These are phyloP conservation scores for Tanacetum coccineum DNA, from an alignment of 129 eudicot species.

Conservation along the genomic window DNA sequence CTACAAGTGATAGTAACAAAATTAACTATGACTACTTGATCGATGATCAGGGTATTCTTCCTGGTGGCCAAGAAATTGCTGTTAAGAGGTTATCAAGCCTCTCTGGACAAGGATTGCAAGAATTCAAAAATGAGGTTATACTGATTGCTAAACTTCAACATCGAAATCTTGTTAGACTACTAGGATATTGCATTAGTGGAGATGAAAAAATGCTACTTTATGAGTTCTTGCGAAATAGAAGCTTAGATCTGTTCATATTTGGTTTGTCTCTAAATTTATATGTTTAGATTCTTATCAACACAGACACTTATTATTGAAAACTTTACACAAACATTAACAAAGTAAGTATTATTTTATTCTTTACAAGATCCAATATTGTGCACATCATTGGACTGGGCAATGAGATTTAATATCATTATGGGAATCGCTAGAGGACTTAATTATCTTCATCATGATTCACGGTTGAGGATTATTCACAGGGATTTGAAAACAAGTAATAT, in stretches of 20 bases:
- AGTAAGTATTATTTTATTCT: neutral
- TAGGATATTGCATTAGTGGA: constrained; percentile 34
- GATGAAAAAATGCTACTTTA: constrained; percentile 35
- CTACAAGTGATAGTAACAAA: neutral
- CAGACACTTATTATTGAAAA: neutral
- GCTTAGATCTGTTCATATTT: constrained; percentile 38
- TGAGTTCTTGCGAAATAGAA: constrained; percentile 34
- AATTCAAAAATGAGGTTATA: constrained; percentile 37
- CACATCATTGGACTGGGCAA: constrained; percentile 25
- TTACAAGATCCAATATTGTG: constrained; percentile 24
- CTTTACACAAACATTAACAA: no score
- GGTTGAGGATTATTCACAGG: constrained; percentile 34
- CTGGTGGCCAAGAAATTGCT: constrained; percentile 2
- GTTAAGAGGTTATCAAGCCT: neutral
- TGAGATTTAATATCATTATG: constrained; percentile 28
- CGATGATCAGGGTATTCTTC: neutral
- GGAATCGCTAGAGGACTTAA: constrained; percentile 37
- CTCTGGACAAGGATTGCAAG: constrained; percentile 20
- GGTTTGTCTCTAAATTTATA: constrained; percentile 21
- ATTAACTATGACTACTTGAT: neutral
- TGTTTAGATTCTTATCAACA: neutral
- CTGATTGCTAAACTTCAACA: constrained; percentile 39
- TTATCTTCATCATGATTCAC: constrained; percentile 42
- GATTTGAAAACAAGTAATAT: constrained; percentile 34
- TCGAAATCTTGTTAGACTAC: constrained; percentile 20